Percentiles rank a stretch among this genome's conserved stretches.
These are phyloP conservation scores for Globisporangium acanthophoron DNA, from an alignment of 352 stramenopile genomes.

Conservation along the genomic window DNA sequence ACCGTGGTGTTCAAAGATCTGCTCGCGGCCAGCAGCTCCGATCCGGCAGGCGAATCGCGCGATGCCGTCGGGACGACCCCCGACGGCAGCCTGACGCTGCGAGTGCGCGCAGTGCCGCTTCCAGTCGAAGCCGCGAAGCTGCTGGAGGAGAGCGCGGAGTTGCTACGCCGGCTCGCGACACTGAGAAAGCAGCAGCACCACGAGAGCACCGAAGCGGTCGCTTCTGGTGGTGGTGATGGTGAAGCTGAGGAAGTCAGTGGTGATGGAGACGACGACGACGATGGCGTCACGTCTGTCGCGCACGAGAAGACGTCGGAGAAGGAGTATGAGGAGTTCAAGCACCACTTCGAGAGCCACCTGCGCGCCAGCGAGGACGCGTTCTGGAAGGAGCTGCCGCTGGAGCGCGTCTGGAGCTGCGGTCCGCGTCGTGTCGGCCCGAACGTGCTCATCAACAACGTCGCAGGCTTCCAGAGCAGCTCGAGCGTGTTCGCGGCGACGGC, in stretches of 20 bases:
- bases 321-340: slow-evolving; percentile 24
- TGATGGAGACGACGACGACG: neutral
- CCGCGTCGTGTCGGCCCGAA: slow-evolving; percentile 70
- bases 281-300: neutral
- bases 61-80: slow-evolving; percentile 54
- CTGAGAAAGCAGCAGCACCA: slow-evolving; percentile 22
- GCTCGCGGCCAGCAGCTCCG: slow-evolving; percentile 27
- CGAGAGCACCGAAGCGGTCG: neutral
- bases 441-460: slow-evolving; percentile 73
- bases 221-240: neutral
- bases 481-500: slow-evolving; percentile 4
- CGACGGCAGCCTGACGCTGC: slow-evolving; percentile 64
- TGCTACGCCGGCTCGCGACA: slow-evolving; percentile 31
- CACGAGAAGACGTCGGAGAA: slow-evolving; percentile 3
- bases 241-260: neutral
- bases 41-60: slow-evolving; percentile 15
- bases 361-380: slow-evolving; percentile 39
- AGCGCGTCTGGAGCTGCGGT: slow-evolving; percentile 70
- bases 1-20: slow-evolving; percentile 70
- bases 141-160: slow-evolving; percentile 65
- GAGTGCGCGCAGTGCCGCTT: slow-evolving; percentile 74
- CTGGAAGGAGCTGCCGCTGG: slow-evolving; percentile 41
- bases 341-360: slow-evolving; percentile 43
- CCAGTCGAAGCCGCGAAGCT: slow-evolving; percentile 53
- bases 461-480: slow-evolving; percentile 20